Evolutionary conservation across 73 alveolate genomes (phyloP), one percentile per base, ranked within the genome.

Genomic region (Breviolum minutum): DNA sequence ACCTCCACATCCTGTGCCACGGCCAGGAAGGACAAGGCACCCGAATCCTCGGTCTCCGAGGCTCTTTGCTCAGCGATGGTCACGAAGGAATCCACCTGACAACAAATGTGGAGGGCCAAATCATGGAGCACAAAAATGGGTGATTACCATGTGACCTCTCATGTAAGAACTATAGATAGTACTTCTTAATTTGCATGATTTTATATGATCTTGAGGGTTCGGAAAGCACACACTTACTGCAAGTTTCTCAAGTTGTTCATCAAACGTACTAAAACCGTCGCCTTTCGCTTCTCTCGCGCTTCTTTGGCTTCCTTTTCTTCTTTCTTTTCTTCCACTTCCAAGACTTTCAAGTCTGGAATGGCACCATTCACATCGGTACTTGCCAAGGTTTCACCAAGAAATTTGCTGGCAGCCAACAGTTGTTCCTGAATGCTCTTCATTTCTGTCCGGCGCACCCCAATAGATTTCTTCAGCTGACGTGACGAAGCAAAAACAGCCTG

Each of bases 401-500:
- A 77, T 63, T 77, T 77, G 86, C 86, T 77, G n/a, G 86, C 86
- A 20, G 61, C 86, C 10, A 77, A 26, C n/a, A 77, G 86, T 29
- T 77, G 86, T 63, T 77, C 86, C 86, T 77, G 86, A n/a, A 77
- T 77, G 16, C 86, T n/a, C 62, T 77, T 77, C 86, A 77, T 29
- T 63, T 77, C 86, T 4, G 86, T 77, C 0, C 86, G 86, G 16
- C 86, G 86, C 17, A 77, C 86, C n/a, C 63, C 62, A 30, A 77
- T 77, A 63, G 86, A 60, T 29, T 77, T 77, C 63, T 77, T 77
- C 86, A 77, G 86, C 86, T 77, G 86, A 60, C 32, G 86, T 29
- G 86, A 77, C 8, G 86, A 60, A 29, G 63, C n/a, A 29, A 77
- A 77, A 63, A 77, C 86, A 29, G 27, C 86, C 86, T 77, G 19